A percentile compares a stretch with the other conserved stretches of the same genome.
These are phyloP conservation scores for Abrus precatorius DNA, from an alignment of 306 rosid species.

Conservation along the genomic window DNA sequence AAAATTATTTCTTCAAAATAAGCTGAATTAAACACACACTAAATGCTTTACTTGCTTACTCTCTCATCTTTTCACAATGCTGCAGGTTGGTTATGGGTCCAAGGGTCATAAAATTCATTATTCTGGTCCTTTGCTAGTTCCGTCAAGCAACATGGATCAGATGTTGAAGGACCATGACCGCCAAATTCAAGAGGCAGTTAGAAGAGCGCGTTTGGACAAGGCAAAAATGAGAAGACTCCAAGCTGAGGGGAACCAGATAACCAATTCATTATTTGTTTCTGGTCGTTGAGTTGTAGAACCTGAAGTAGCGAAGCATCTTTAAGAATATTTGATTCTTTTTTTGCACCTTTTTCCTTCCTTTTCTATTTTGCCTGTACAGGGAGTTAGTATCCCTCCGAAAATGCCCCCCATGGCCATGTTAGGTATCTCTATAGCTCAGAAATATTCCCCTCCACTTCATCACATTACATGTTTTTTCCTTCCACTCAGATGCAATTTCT, in stretches of 20 bases:
- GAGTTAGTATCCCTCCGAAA: constrained; percentile 56
- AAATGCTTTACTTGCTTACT: constrained; percentile 29
- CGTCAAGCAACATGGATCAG: constrained; percentile 97
- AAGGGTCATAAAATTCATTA: constrained; percentile 96
- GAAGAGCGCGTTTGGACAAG: constrained; percentile 92
- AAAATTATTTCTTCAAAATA: too few species aligned
- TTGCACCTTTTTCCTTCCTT: not conserved
- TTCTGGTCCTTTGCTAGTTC: constrained; percentile 95
- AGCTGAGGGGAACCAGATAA: constrained; percentile 80
- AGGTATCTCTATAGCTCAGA: constrained; percentile 66
- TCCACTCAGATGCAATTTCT: constrained; percentile 57
- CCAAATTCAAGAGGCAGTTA: constrained; percentile 93
- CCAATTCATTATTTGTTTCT: constrained; percentile 88
- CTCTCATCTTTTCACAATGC: constrained; percentile 20
- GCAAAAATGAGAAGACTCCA: constrained; percentile 85
- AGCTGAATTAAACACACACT: not conserved
- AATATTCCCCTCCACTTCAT: constrained; percentile 41
- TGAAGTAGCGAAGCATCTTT: constrained; percentile 50
- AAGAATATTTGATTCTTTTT: constrained; percentile 49
- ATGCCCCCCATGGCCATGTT: constrained; percentile 54
- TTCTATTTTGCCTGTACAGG: constrained; percentile 56
- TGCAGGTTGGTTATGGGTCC: constrained; percentile 89
- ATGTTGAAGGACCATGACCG: constrained; percentile 98
- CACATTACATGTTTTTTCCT: constrained; percentile 50
- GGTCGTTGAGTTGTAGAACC: constrained; percentile 75